Evolutionary conservation across 495 filamentous ascomycete species (phyloP).

Genomic region (Parachaetomium inaequale): DNA sequence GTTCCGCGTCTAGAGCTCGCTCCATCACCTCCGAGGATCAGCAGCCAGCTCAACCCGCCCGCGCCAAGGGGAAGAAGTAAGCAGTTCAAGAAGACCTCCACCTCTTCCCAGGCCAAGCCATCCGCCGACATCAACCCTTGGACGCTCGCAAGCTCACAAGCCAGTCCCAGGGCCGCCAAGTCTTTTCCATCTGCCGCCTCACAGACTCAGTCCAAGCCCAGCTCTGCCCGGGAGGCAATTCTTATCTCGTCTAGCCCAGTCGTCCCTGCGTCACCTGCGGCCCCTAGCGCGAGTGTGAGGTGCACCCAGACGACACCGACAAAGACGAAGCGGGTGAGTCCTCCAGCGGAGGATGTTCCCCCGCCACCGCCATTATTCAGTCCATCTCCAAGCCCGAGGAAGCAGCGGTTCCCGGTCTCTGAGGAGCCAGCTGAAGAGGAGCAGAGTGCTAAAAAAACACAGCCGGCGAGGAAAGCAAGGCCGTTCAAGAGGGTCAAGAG

Average conservation of each 20-base stretch:
- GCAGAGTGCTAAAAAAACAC: neutral
- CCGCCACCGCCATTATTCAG: neutral
- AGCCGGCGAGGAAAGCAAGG: constrained; percentile 9
- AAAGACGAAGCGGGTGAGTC: constrained; percentile 14
- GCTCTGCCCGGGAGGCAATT: constrained; percentile 32
- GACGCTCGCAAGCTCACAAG: constrained; percentile 43
- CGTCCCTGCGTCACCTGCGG: constrained; percentile 25
- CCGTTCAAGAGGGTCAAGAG: constrained; percentile 30
- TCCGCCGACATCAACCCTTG: constrained; percentile 38
- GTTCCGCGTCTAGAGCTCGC: neutral
- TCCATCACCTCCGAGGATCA: constrained; percentile 16
- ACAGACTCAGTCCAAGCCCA: constrained; percentile 2
- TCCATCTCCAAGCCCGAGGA: neutral
- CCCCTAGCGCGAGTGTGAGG: constrained; percentile 10
- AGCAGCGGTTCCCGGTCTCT: neutral
- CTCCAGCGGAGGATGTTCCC: neutral
- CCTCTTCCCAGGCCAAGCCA: constrained; percentile 19
- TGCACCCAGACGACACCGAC: constrained; percentile 1
- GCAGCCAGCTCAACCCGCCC: constrained; percentile 8
- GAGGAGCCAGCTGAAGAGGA: neutral
- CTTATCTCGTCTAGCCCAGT: constrained; percentile 44
- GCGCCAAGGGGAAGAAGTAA: constrained; percentile 28
- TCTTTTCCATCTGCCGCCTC: constrained; percentile 15
- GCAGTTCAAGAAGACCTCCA: constrained; percentile 31
- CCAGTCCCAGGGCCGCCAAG: constrained; percentile 32